Percentiles rank a stretch among this genome's conserved stretches.
These are phyloP conservation scores for Dictyostelium purpureum DNA, from an alignment of 78 protist genomes.

Conservation along the genomic window DNA sequence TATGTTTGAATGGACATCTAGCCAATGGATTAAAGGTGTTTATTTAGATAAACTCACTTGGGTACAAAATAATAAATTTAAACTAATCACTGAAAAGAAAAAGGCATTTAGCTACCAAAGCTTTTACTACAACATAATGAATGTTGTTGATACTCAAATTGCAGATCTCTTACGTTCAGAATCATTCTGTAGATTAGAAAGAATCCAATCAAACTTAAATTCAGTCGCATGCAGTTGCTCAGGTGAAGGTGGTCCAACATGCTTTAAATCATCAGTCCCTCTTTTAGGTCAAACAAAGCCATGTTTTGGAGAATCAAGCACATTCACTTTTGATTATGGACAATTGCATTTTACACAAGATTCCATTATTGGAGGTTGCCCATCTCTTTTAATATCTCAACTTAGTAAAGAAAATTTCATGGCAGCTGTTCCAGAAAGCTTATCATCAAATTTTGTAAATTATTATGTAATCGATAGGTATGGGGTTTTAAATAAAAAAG, in stretches of 20 bases:
- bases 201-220: constrained; percentile 7
- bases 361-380: neutral
- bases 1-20: constrained; percentile 6
- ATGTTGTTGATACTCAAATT: neutral
- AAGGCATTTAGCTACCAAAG: neutral
- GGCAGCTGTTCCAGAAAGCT: neutral
- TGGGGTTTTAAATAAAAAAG: constrained; percentile 1
- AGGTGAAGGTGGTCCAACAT: neutral
- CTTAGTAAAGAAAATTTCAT: neutral
- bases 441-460: constrained; percentile 2
- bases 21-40: constrained; percentile 15
- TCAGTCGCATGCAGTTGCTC: constrained; percentile 26
- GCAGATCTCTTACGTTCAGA: constrained; percentile 35
- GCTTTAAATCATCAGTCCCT: neutral
- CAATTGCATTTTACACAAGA: neutral
- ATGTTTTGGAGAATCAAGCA: neutral
- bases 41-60: neutral
- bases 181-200: constrained; percentile 32
- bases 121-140: neutral
- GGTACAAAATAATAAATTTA: neutral
- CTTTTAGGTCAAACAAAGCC: constrained; percentile 31
- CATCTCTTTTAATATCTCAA: neutral
- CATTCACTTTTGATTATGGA: constrained; percentile 5
- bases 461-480: constrained; percentile 9
- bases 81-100: neutral